These are phyloP conservation scores for Crithidia acanthocephali DNA, from an alignment of 208 protist species.

Conservation along the genomic window DNA sequence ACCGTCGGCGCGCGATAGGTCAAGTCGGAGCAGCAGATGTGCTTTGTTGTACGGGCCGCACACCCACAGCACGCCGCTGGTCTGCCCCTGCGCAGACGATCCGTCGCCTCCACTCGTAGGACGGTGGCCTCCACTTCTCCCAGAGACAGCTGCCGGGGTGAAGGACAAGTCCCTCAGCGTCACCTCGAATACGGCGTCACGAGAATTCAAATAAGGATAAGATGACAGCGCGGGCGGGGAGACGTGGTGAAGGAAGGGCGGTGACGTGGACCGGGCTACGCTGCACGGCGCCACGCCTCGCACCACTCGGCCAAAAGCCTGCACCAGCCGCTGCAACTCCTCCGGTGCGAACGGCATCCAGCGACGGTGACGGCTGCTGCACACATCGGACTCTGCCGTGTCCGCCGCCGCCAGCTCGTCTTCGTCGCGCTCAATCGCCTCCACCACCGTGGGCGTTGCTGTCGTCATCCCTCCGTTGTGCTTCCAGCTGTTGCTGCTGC, in stretches of 20 bases:
- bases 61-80: slow-evolving; percentile 1
- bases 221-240: neutral
- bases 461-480: too few relatives aligned
- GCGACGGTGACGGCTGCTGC: neutral
- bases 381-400: neutral
- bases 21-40: neutral
- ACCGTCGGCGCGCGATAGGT: neutral
- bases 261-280: neutral
- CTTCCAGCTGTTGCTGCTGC: neutral
- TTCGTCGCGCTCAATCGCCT: slow-evolving; percentile 34
- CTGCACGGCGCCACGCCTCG: neutral
- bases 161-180: slow-evolving; percentile 20
- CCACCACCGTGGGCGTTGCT: slow-evolving; percentile 1
- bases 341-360: slow-evolving; percentile 1
- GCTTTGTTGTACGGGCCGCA: slow-evolving; percentile 20
- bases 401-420: slow-evolving; percentile 7
- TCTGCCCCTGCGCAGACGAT: too few relatives aligned
- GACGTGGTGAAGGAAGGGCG: neutral
- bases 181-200: slow-evolving; percentile 19
- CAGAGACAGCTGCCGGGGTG: neutral
- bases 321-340: slow-evolving; percentile 25
- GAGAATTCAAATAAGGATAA: neutral
- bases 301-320: slow-evolving; percentile 3
- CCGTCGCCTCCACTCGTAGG: too few relatives aligned
- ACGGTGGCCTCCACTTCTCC: neutral